Evolutionary conservation across 164 flowering plant species (phyloP).

Genomic region (Vitis labrusca): DNA sequence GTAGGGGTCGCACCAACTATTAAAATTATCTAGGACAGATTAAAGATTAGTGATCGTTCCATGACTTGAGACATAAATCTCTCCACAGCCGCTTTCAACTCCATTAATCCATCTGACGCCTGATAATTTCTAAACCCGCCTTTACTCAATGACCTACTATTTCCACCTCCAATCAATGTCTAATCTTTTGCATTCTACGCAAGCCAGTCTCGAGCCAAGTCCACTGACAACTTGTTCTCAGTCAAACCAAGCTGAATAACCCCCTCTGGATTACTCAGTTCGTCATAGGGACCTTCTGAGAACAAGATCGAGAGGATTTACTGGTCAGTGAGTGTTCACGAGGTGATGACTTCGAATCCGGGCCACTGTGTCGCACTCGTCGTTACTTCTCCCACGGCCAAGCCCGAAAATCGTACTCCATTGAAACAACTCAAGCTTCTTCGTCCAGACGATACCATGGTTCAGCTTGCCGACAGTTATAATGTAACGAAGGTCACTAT

Average conservation of each 20-base stretch:
- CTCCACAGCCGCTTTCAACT: slow-evolving; percentile 87
- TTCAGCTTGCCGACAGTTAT: slow-evolving; percentile 18
- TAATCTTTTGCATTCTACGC: slow-evolving; percentile 46
- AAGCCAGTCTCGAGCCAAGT: slow-evolving; percentile 78
- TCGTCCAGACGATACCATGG: neutral
- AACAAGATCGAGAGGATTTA: slow-evolving; percentile 32
- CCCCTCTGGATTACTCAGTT: slow-evolving; percentile 63
- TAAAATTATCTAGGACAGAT: slow-evolving; percentile 70
- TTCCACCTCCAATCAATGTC: slow-evolving; percentile 26
- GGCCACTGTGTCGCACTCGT: slow-evolving; percentile 49
- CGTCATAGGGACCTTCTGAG: slow-evolving; percentile 57
- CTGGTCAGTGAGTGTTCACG: slow-evolving; percentile 32
- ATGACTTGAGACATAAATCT: slow-evolving; percentile 77
- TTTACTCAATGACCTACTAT: slow-evolving; percentile 46
- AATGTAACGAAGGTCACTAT: slow-evolving; percentile 24
- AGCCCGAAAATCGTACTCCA: slow-evolving; percentile 24
- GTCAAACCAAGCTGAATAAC: slow-evolving; percentile 80
- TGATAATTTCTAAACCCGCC: slow-evolving; percentile 71
- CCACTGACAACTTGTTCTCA: slow-evolving; percentile 83
- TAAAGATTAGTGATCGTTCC: slow-evolving; percentile 45
- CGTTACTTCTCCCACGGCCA: slow-evolving; percentile 7
- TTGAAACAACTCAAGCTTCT: slow-evolving; percentile 37
- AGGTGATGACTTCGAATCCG: slow-evolving; percentile 44
- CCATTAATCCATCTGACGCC: slow-evolving; percentile 76
- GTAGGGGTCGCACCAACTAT: slow-evolving; percentile 90